Base-by-base conservation (phyloP, 2,329 filamentous ascomycete genomes). In the Clonostachys byssicola region DNA sequence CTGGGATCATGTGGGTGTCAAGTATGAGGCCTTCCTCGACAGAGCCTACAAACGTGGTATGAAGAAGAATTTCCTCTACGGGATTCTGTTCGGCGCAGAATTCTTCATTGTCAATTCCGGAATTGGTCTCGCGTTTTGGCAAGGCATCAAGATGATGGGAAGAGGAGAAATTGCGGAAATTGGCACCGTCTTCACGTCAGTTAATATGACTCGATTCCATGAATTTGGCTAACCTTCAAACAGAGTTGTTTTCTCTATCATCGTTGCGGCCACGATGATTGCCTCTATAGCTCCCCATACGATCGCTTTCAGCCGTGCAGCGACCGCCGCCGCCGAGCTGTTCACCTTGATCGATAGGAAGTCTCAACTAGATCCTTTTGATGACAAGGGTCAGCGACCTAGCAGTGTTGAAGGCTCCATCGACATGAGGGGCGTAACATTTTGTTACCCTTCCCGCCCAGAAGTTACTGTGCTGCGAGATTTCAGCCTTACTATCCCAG, bases 391-490 rank as follows among this genome's bases (percentile, higher is more conserved):
- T 69, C 2, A n/a, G 12, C 36, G 17, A 39, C 36, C 36, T 8
- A 18, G 10, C 14, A 8, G 7, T n/a, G 36, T 39, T 12, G 10
- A 39, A 5, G 36, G 36, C 1, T n/a, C 36, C 6, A 39, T 39
- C 10, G 12, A 39, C 7, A 39, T 39, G 14, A 18, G 17, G 10
- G 36, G 3, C 6, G 17, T 39, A n/a, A n/a, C 6, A 39, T 39
- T 39, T 39, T n/a, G 14, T 8, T 39, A 39, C 12, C 36, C 36
- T n/a, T n/a, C 36, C 6, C 36, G 81, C 12, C 75, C 78, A 0
- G 71, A 78, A 47, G 72, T 80, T 47, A 77, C 75, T 51, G 77
- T 85, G 0, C 62, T 86, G 3, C 71, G 83, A 51, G 63, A 70
- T 4, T 61, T 85, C 5, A 71, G 71, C 51, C 61, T 85, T 9